Percentiles rank a stretch among this genome's conserved stretches.
These are phyloP conservation scores for Handroanthus guayacan DNA, from an alignment of 257 asterid species.

Conservation along the genomic window DNA sequence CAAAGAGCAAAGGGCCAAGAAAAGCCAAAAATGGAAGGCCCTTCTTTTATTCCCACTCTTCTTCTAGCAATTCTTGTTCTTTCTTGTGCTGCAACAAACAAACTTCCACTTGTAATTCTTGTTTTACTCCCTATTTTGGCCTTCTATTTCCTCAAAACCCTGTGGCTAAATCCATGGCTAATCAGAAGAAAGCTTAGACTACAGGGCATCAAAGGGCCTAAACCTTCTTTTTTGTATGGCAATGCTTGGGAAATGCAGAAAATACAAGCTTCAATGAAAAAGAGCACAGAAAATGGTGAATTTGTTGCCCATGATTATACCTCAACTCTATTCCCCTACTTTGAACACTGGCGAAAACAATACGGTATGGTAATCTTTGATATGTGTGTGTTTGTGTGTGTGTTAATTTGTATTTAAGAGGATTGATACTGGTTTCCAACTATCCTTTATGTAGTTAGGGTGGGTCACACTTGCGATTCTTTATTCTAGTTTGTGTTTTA, in stretches of 20 bases:
- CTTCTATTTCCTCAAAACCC: conserved; percentile 36
- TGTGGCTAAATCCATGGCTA: conserved; percentile 52
- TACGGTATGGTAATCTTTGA: conserved; percentile 49
- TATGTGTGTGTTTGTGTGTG: not conserved
- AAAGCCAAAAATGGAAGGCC: conserved; percentile 49
- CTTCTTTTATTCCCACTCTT: conserved; percentile 24
- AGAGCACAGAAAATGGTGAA: conserved; percentile 39
- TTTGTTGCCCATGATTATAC: conserved; percentile 89
- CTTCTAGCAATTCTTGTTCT: conserved; percentile 25
- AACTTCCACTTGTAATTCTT: not conserved
- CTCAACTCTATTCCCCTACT: conserved; percentile 81
- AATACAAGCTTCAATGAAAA: conserved; percentile 53
- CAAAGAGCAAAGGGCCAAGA: not conserved
- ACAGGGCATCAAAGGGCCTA: conserved; percentile 87
- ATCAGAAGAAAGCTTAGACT: conserved; percentile 57
- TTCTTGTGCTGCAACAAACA: conserved; percentile 3
- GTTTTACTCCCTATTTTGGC: conserved; percentile 25
- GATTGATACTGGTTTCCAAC: no score
- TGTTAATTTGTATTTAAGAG: not conserved
- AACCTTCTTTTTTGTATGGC: conserved; percentile 61
- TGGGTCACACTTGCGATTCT: no score
- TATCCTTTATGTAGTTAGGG: no score
- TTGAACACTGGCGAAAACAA: conserved; percentile 83
- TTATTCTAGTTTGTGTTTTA: no score
- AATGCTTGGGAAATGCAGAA: conserved; percentile 76